Conservation (phyloP, 345 rosid genomes). For the Eutrema yunnanense region DNA sequence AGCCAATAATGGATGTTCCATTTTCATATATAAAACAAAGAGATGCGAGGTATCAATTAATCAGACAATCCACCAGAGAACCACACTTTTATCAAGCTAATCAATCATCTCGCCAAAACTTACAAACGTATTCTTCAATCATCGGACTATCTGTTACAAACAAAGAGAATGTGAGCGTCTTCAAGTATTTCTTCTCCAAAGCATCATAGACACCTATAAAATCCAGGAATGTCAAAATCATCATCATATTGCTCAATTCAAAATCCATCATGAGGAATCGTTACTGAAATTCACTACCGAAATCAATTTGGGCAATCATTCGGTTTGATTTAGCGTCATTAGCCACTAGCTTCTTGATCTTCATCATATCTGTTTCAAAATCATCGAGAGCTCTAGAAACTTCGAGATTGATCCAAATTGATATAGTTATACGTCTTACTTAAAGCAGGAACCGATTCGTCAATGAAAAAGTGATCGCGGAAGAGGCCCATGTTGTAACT, state of each 20-base stretch:
- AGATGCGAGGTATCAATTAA: too few species aligned
- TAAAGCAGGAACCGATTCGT: slow-evolving; percentile 90
- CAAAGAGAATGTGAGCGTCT: too few species aligned
- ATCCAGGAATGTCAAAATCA: too few species aligned
- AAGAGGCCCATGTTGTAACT: slow-evolving; percentile 94
- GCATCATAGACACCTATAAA: slow-evolving; percentile 99
- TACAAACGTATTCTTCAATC: slow-evolving; percentile 91
- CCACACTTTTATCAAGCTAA: background rate
- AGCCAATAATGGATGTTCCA: too few species aligned
- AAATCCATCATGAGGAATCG: too few species aligned
- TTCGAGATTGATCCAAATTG: slow-evolving; percentile 6
- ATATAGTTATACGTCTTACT: slow-evolving; percentile 55
- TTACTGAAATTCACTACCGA: too few species aligned
- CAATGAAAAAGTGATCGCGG: slow-evolving; percentile 91
- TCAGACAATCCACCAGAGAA: background rate
- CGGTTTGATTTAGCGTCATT: slow-evolving; percentile 90
- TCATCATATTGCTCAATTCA: too few species aligned
- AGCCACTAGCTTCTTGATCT: slow-evolving; percentile 57
- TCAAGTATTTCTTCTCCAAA: slow-evolving; percentile 78
- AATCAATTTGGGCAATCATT: too few species aligned
- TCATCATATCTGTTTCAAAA: background rate
- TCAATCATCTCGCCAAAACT: background rate
- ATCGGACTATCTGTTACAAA: slow-evolving; percentile 80
- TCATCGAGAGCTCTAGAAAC: slow-evolving; percentile 2
- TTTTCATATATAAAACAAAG: too few species aligned